These are phyloP conservation scores for Metarhizium humberi DNA, from an alignment of 2,329 filamentous ascomycete genomes.

Conservation along the genomic window DNA sequence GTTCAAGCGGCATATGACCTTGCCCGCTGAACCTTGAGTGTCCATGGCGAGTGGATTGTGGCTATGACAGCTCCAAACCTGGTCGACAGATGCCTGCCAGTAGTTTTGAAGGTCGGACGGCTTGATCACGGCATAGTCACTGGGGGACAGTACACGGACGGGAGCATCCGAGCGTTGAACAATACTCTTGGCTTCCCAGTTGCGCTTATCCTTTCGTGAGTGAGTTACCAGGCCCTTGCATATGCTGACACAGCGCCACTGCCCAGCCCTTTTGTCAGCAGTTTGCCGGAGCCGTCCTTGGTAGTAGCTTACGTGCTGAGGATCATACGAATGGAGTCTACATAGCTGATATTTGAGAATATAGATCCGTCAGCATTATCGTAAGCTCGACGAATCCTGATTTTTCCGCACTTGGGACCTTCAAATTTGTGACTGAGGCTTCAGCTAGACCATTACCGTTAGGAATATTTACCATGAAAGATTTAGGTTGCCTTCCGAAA, in stretches of 20 bases:
- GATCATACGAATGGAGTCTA: conserved; percentile 41
- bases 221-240: conserved; percentile 32
- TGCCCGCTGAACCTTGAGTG: conserved; percentile 30
- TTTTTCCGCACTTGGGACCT: too few species aligned
- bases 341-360: conserved; percentile 40
- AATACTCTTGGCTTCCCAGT: conserved; percentile 37
- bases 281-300: conserved; percentile 21
- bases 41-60: conserved; percentile 29
- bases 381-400: too few species aligned
- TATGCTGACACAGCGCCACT: conserved; percentile 25
- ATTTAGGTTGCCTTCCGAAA: too few species aligned
- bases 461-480: too few species aligned
- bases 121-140: conserved; percentile 28
- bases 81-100: conserved; percentile 34
- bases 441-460: too few species aligned
- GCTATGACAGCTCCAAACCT: conserved; percentile 36
- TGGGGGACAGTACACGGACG: conserved; percentile 20
- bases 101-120: conserved; percentile 28
- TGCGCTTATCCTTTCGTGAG: conserved; percentile 25
- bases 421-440: too few species aligned
- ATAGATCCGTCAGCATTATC: conserved; percentile 17
- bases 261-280: conserved; percentile 31
- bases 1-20: conserved; percentile 28
- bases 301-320: conserved; percentile 38
- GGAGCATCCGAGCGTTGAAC: conserved; percentile 32